These are phyloP conservation scores for Arxiozyma slooffiae DNA, from an alignment of 1,139 yeast species.

Conservation along the genomic window DNA sequence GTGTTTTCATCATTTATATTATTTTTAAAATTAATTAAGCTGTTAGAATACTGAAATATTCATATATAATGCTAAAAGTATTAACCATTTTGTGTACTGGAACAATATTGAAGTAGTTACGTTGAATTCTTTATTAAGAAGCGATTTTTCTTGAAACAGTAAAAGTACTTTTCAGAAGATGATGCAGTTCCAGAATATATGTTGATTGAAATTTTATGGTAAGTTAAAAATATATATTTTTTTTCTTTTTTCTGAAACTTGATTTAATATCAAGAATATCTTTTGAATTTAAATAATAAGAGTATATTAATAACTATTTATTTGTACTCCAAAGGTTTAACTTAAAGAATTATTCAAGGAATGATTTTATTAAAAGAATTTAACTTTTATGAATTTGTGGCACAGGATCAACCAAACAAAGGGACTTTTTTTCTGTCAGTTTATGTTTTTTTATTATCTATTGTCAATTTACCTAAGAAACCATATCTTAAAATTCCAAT, in stretches of 20 bases:
- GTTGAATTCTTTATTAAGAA: constrained; percentile 24
- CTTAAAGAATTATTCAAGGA: constrained; percentile 26
- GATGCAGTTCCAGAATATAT: constrained; percentile 22
- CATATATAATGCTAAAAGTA: constrained; percentile 22
- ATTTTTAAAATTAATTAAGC: constrained; percentile 38
- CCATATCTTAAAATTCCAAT: constrained; percentile 18
- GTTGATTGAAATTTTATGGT: too few species aligned
- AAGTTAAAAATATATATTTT: too few species aligned
- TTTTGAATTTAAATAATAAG: constrained; percentile 29
- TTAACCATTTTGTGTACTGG: constrained; percentile 3
- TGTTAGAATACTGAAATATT: constrained; percentile 32
- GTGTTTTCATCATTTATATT: constrained; percentile 32
- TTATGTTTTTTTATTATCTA: constrained; percentile 44
- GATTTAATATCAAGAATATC: constrained; percentile 34
- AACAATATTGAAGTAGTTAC: constrained; percentile 17
- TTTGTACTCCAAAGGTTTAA: constrained; percentile 22
- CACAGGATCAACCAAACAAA: constrained; percentile 8
- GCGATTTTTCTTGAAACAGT: constrained; percentile 22
- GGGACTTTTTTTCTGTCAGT: constrained; percentile 31
- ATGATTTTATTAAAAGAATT: constrained; percentile 32
- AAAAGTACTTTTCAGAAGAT: constrained; percentile 8
- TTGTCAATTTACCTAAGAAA: constrained; percentile 22
- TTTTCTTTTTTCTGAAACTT: constrained; percentile 40
- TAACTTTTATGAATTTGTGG: constrained; percentile 16
- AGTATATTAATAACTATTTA: constrained; percentile 31